phyloP scores from a whole-genome alignment of 257 asterid genomes.

The Eucommia ulmoides region DNA sequence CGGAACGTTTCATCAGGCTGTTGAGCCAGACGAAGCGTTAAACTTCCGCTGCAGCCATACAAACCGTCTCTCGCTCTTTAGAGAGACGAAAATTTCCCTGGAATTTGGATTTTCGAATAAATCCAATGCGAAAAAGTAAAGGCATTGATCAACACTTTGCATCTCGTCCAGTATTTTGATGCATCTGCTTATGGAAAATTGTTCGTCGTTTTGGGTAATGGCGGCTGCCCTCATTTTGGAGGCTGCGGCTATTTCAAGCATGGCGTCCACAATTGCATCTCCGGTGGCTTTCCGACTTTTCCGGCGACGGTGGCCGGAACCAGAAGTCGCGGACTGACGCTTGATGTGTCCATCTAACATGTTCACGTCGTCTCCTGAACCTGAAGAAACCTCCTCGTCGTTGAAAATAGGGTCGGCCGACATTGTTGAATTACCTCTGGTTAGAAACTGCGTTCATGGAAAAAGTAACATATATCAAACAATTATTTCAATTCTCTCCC shows the following conservation, averaged over 20 bases:
- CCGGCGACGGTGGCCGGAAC: slow-evolving; percentile 61
- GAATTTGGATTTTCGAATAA: slow-evolving; percentile 62
- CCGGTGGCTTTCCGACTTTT: slow-evolving; percentile 87
- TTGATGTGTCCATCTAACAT: slow-evolving; percentile 59
- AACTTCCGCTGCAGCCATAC: slow-evolving; percentile 73
- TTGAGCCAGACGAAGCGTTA: slow-evolving; percentile 43
- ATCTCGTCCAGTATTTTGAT: slow-evolving; percentile 72
- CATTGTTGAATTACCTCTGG: slow-evolving; percentile 38
- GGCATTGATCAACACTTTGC: slow-evolving; percentile 62
- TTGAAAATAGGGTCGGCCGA: slow-evolving; percentile 58
- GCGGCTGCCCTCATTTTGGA: slow-evolving; percentile 94
- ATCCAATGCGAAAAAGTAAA: slow-evolving; percentile 74
- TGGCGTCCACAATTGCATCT: slow-evolving; percentile 89
- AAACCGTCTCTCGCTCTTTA: slow-evolving; percentile 59
- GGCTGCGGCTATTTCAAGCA: slow-evolving; percentile 92
- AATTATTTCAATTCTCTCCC: slow-evolving; percentile 9
- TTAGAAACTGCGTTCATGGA: slow-evolving; percentile 19
- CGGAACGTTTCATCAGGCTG: slow-evolving; percentile 27
- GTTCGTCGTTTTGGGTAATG: slow-evolving; percentile 63
- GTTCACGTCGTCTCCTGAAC: slow-evolving; percentile 75
- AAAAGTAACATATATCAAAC: slow-evolving; percentile 16
- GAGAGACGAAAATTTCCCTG: slow-evolving; percentile 64
- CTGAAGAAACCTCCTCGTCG: slow-evolving; percentile 79
- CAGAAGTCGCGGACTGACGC: slow-evolving; percentile 33
- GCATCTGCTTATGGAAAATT: slow-evolving; percentile 75